Evolutionary conservation across 805 yeast species (phyloP).

Genomic region (Saccharomycopsis malanga): DNA sequence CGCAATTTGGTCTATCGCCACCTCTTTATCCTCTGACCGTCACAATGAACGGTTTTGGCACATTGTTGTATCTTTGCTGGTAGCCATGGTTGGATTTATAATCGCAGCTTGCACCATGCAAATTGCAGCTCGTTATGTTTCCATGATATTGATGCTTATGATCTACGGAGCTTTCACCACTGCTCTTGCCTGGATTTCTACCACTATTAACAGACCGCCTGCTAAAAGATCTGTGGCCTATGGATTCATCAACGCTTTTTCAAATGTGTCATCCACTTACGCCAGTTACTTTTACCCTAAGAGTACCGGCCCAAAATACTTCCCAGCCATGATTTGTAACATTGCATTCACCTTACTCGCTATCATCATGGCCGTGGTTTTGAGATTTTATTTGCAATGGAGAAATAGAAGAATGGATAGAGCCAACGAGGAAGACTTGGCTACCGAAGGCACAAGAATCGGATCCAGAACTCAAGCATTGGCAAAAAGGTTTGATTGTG

Average conservation of each 20-base stretch:
- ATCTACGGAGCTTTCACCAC: conserved; percentile 48
- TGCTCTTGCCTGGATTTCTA: conserved; percentile 49
- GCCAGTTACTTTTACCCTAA: conserved; percentile 45
- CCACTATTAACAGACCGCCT: conserved; percentile 51
- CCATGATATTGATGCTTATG: conserved; percentile 53
- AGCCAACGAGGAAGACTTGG: conserved; percentile 18
- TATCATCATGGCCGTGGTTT: conserved; percentile 32
- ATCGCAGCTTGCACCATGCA: conserved; percentile 44
- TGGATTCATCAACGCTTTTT: conserved; percentile 49
- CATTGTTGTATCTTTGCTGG: conserved; percentile 35
- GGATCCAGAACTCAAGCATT: conserved; percentile 11
- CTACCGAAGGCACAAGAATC: conserved; percentile 14
- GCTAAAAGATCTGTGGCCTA: conserved; percentile 52
- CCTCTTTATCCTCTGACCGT: conserved; percentile 51
- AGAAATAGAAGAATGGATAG: conserved; percentile 15
- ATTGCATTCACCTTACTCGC: conserved; percentile 40
- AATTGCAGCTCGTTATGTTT: conserved; percentile 51
- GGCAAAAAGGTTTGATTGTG: conserved; percentile 13
- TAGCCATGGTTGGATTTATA: conserved; percentile 40
- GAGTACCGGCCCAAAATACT: conserved; percentile 39
- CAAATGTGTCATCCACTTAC: conserved; percentile 52
- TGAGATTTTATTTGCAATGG: conserved; percentile 33
- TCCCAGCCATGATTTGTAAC: conserved; percentile 42
- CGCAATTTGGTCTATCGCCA: conserved; percentile 41
- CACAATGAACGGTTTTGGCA: conserved; percentile 51